phyloP scores from a whole-genome alignment of 2,329 filamentous ascomycete genomes.

The Microdochium bolleyi region DNA sequence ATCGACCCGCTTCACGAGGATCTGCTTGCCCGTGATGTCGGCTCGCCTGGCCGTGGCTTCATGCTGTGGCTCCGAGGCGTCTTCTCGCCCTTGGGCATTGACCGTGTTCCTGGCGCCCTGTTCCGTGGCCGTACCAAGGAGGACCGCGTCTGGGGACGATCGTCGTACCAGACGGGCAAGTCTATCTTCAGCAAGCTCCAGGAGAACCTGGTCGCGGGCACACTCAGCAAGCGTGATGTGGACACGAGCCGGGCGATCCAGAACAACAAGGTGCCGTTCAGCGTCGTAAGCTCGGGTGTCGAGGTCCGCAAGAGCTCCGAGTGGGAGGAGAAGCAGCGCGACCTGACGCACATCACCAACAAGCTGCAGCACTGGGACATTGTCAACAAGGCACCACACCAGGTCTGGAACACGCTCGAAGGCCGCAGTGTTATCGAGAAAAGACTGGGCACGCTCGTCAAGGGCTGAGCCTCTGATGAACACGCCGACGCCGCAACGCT shows the following conservation, averaged over 20 bases:
- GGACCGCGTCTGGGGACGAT: conserved; percentile 78
- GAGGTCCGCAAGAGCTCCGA: conserved; percentile 55
- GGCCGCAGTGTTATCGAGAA: conserved; percentile 73
- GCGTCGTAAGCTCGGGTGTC: conserved; percentile 74
- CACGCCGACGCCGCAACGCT: too few species aligned
- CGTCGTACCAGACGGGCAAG: conserved; percentile 72
- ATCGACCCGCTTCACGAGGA: conserved; percentile 89
- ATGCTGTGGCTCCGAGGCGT: conserved; percentile 79
- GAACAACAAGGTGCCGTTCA: conserved; percentile 63
- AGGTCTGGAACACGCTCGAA: conserved; percentile 72
- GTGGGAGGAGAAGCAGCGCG: conserved; percentile 82
- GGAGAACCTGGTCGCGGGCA: conserved; percentile 81
- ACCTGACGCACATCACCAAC: conserved; percentile 71
- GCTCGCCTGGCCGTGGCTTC: conserved; percentile 65
- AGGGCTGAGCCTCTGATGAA: conserved; percentile 7
- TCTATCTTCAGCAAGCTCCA: conserved; percentile 87
- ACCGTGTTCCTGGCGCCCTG: conserved; percentile 71
- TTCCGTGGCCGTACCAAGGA: conserved; percentile 73
- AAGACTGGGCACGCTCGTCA: conserved; percentile 62
- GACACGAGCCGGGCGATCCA: conserved; percentile 73
- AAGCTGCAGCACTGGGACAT: conserved; percentile 81
- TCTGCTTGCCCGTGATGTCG: conserved; percentile 57
- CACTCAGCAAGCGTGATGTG: conserved; percentile 78
- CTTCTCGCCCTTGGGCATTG: conserved; percentile 78
- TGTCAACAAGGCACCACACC: conserved; percentile 74